phyloP scores from a whole-genome alignment of 1,284 basidiomycete species.

The Fistulina hepatica region DNA sequence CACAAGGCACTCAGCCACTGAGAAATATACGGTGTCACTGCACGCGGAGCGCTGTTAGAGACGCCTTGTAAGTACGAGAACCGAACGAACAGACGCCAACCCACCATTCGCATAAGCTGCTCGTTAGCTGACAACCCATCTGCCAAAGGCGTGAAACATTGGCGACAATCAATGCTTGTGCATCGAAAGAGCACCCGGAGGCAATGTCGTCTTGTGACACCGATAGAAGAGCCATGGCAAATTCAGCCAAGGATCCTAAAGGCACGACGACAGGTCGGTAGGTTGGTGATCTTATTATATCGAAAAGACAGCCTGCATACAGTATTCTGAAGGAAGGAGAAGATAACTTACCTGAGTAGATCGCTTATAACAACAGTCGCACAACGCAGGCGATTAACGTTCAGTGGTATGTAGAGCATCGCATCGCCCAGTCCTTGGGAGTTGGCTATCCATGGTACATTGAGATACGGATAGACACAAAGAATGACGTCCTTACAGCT shows the following conservation, averaged over 20 bases:
- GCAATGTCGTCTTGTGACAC: conserved; percentile 43
- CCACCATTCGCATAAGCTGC: conserved; percentile 36
- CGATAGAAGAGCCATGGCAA: conserved; percentile 42
- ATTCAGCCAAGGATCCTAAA: conserved; percentile 45
- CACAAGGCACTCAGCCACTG: conserved; percentile 39
- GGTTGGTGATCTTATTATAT: conserved; percentile 37
- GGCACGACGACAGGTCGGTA: conserved; percentile 66
- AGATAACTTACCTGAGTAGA: conserved; percentile 35
- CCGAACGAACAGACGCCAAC: conserved; percentile 32
- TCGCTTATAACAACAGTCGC: conserved; percentile 40
- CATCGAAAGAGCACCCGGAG: conserved; percentile 15
- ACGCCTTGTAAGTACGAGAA: neutral
- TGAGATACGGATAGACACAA: neutral
- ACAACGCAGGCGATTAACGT: conserved; percentile 48
- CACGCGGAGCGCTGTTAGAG: conserved; percentile 33
- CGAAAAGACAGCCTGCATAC: neutral
- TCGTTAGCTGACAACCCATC: conserved; percentile 38
- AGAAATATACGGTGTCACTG: conserved; percentile 41
- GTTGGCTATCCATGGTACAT: neutral
- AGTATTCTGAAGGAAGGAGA: no score
- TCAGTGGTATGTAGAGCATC: conserved; percentile 36
- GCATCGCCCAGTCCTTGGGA: conserved; percentile 25
- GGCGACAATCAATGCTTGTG: conserved; percentile 5
- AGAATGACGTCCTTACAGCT: conserved; percentile 27
- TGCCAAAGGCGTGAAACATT: conserved; percentile 31